Evolutionary conservation across 805 yeast genomes (phyloP).

Genomic region (Scheffersomyces ergatensis): DNA sequence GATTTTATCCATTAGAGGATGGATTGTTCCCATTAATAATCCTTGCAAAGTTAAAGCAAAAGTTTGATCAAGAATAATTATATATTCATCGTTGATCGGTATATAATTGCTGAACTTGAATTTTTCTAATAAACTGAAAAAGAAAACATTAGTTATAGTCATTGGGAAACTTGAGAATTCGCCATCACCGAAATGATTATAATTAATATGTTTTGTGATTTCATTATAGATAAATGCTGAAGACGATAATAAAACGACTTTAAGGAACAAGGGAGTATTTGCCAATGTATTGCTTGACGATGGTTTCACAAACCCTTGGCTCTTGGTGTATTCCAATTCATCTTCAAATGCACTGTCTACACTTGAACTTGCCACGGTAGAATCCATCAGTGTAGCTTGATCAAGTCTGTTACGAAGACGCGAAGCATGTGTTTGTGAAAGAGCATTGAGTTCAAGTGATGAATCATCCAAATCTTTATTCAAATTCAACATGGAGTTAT

Average conservation of each 20-base stretch:
- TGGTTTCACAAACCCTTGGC: background rate
- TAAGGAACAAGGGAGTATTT: constrained; percentile 7
- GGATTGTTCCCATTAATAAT: constrained; percentile 51
- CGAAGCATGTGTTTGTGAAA: constrained; percentile 5
- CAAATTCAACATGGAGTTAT: constrained; percentile 37
- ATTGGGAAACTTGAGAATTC: constrained; percentile 41
- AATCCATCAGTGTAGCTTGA: background rate
- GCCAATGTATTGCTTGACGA: background rate
- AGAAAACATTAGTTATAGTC: constrained; percentile 29
- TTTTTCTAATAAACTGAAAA: constrained; percentile 21
- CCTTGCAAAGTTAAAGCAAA: constrained; percentile 49
- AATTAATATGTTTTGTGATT: constrained; percentile 51
- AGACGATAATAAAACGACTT: constrained; percentile 27
- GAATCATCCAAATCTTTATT: constrained; percentile 21
- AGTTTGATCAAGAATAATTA: constrained; percentile 11
- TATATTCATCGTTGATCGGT: constrained; percentile 5
- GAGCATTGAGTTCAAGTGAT: background rate
- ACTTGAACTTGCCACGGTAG: background rate
- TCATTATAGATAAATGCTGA: constrained; percentile 56
- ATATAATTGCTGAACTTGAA: constrained; percentile 16
- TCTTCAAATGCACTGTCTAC: background rate
- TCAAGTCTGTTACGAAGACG: background rate
- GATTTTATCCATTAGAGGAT: constrained; percentile 42
- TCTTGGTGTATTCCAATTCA: background rate
- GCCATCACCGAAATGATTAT: constrained; percentile 43